Evolutionary conservation across 441 rosid genomes (phyloP), one percentile per base, ranked within the genome.

Genomic region (Syzygium malaccense): DNA sequence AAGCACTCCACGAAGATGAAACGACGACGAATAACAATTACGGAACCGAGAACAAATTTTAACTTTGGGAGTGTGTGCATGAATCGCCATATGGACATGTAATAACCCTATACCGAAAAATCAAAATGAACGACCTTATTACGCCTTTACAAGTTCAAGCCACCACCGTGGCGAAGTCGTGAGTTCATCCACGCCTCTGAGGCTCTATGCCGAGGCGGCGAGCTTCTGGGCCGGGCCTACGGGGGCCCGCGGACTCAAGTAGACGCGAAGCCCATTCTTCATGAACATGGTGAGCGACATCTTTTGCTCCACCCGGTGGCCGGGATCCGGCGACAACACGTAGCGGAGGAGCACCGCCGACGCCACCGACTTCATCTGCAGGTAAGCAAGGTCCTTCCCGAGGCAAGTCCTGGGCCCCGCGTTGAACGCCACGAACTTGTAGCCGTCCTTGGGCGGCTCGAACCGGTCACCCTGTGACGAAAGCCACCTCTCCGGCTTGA

Each of bases 401-500:
- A 93, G 32, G 85, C 95, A 93, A 56, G 90, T 91, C 90, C 94
- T 92, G 30, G 90, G 90, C 37, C 95, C 95, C 0, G 90, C 95
- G 14, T 92, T 90, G 54, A 93, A 93, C 30, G 91, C 93, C 15
- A 92, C 78, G 75, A 90, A 93, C 88, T 92, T 92, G 62, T 84
- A 92, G 8, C 87, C 68, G 1, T 89, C 87, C 37, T 88, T 89
- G 54, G 91, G 91, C 64, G 41, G 88, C 53, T 87, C 75, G 28
- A 87, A 87, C 86, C 45, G 88, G 48, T 87, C 90, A 7, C 93
- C 92, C 33, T 90, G 85, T 28, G 88, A 88, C 18, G 91, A 85
- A 26, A 93, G 23, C 95, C 95, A 92, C 80, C 95, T 91, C 88
- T 91, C 93, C 3, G 94, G 95, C 45, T 90, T 91, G 91, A 93